Conservation (phyloP, 306 rosid species). For the Carpinus fangiana region DNA sequence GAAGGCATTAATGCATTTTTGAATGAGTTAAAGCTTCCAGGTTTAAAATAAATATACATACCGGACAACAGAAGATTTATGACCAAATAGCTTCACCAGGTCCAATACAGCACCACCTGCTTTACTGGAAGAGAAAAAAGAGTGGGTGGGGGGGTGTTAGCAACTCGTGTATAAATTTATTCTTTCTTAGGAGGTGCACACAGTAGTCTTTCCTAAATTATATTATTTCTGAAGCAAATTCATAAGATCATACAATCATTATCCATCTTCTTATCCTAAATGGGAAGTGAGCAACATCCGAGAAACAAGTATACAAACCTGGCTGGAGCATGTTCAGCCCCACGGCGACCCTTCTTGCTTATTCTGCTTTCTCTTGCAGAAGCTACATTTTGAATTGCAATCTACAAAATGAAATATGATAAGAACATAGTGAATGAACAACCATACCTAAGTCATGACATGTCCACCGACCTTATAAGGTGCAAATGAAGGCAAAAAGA, state of each 20-base stretch:
- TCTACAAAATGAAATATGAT: constrained; percentile 42
- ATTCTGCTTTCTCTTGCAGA: constrained; percentile 89
- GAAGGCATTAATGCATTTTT: not conserved
- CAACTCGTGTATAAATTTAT: no score
- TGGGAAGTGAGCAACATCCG: not conserved
- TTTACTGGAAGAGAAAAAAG: constrained; percentile 48
- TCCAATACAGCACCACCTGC: constrained; percentile 73
- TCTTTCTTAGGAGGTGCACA: not conserved
- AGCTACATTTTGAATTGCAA: constrained; percentile 83
- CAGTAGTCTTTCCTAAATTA: not conserved
- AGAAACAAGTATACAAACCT: constrained; percentile 44
- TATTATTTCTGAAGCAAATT: not conserved
- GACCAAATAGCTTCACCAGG: constrained; percentile 88
- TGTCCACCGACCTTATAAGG: not conserved
- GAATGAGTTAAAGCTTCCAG: not conserved
- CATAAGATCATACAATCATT: not conserved
- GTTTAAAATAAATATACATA: constrained; percentile 42
- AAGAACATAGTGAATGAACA: constrained; percentile 4
- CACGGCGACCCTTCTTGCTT: constrained; percentile 90
- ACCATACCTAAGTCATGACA: not conserved
- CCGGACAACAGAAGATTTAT: constrained; percentile 79
- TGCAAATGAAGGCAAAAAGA: not conserved
- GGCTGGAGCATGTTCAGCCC: constrained; percentile 60
- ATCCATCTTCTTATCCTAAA: not conserved
- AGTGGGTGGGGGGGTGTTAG: no score